Evolutionary conservation across 169 alveolate species (phyloP).

Genomic region (Plasmodium coatneyi): DNA sequence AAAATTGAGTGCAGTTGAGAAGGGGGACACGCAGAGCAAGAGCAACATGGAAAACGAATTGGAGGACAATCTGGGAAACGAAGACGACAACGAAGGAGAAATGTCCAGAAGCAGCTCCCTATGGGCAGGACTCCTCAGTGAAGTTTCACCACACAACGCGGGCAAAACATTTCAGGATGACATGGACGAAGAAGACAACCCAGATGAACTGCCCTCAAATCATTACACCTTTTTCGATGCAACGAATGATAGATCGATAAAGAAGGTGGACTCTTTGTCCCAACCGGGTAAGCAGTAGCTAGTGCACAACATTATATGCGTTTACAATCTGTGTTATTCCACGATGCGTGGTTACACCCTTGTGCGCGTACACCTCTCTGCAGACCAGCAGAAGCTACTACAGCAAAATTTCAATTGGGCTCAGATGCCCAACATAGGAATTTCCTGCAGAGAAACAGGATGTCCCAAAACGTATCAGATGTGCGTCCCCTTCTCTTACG

Average conservation of each 20-base stretch:
- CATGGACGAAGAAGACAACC: not conserved
- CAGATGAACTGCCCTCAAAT: not conserved
- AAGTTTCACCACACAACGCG: not conserved
- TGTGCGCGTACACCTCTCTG: not conserved
- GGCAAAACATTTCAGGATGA: not conserved
- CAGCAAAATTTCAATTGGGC: conserved; percentile 3
- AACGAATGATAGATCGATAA: not conserved
- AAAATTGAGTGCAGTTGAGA: not conserved
- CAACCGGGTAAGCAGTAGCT: not conserved
- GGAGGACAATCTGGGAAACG: not conserved
- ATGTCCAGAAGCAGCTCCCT: not conserved
- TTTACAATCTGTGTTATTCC: not conserved
- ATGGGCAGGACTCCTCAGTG: not conserved
- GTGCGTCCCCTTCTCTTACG: conserved; percentile 25
- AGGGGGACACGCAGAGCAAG: not conserved
- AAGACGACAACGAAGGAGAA: not conserved
- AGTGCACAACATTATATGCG: not conserved
- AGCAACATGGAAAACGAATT: not conserved
- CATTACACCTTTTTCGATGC: not conserved
- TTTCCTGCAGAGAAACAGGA: conserved; percentile 50
- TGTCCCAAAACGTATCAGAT: conserved; percentile 55
- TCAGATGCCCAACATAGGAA: not conserved
- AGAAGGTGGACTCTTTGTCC: not conserved
- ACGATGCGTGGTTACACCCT: not conserved
- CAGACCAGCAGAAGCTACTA: conserved; percentile 9